Conservation (phyloP, 805 yeast genomes). For the Ogataea methanolica region DNA sequence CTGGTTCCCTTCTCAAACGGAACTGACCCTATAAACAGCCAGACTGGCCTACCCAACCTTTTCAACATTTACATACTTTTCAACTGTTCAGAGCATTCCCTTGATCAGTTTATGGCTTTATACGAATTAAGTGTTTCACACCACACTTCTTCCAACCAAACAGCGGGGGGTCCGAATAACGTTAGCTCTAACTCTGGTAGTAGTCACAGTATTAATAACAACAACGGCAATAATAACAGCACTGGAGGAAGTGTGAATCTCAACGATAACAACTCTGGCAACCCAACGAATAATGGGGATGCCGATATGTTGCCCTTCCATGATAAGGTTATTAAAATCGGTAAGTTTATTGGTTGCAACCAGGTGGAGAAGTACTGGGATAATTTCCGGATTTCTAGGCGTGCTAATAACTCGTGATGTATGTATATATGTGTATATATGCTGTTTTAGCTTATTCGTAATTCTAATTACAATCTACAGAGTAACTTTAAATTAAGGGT, state of each 20-base stretch:
- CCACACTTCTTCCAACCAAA: too few relatives aligned
- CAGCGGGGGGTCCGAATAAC: background rate
- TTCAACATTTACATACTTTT: slow-evolving; percentile 22
- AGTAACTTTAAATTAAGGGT: too few relatives aligned
- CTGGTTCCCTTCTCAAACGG: slow-evolving; percentile 25
- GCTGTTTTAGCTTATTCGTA: background rate
- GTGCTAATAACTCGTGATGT: background rate
- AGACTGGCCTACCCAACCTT: slow-evolving; percentile 21
- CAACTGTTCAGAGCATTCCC: slow-evolving; percentile 13
- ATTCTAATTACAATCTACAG: too few relatives aligned
- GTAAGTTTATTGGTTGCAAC: slow-evolving; percentile 26
- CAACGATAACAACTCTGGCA: background rate
- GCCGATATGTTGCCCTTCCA: slow-evolving; percentile 10
- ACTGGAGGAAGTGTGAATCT: background rate
- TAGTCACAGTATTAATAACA: background rate
- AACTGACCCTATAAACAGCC: slow-evolving; percentile 18
- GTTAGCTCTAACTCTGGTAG: background rate
- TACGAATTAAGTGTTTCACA: slow-evolving; percentile 11
- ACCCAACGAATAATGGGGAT: background rate
- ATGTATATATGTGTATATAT: background rate
- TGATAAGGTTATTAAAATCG: slow-evolving; percentile 23
- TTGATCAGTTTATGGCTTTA: slow-evolving; percentile 17
- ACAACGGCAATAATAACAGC: background rate
- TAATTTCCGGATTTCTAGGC: slow-evolving; percentile 10
- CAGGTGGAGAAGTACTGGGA: slow-evolving; percentile 30